A percentile compares a stretch with the other conserved stretches of the same genome.
These are phyloP conservation scores for Triglochin maritima DNA, from an alignment of 106 monocot species.

Conservation along the genomic window DNA sequence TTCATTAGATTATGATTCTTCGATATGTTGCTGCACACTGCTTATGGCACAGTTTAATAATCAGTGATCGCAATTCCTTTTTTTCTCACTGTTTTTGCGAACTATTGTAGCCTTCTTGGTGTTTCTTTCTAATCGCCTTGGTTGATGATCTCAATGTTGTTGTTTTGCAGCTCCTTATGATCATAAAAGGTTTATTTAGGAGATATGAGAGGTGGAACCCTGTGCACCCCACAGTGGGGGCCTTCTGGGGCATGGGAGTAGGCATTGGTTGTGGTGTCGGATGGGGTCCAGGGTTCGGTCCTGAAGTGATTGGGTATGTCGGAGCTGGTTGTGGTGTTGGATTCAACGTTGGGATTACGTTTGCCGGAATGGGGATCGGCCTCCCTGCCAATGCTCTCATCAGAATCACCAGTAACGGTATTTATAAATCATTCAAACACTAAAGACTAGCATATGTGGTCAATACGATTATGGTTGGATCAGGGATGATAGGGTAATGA, in stretches of 20 bases:
- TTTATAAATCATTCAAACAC: not conserved
- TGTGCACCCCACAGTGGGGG: conserved; percentile 78
- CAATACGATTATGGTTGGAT: too few relatives aligned
- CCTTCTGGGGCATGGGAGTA: conserved; percentile 93
- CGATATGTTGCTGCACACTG: too few relatives aligned
- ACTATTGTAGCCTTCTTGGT: too few relatives aligned
- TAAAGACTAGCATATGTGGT: too few relatives aligned
- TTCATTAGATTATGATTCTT: too few relatives aligned
- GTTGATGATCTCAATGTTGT: too few relatives aligned
- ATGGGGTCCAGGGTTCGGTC: conserved; percentile 97
- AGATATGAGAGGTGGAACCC: conserved; percentile 95
- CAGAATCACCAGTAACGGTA: conserved; percentile 38
- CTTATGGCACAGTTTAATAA: too few relatives aligned
- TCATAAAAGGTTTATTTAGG: conserved; percentile 70
- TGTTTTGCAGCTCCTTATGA: conserved; percentile 28
- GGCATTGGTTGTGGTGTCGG: conserved; percentile 89
- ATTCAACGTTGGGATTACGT: conserved; percentile 68
- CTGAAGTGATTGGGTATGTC: conserved; percentile 86
- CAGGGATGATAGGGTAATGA: too few relatives aligned
- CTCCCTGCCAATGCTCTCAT: conserved; percentile 50
- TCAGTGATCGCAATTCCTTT: too few relatives aligned
- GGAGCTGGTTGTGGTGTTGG: conserved; percentile 88
- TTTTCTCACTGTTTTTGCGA: too few relatives aligned
- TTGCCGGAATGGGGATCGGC: conserved; percentile 68
- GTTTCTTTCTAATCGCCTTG: too few relatives aligned